Percentiles rank a stretch among this genome's conserved stretches.
phyloP scores from a whole-genome alignment of 352 stramenopile species.

The Phytophthora capsici region DNA sequence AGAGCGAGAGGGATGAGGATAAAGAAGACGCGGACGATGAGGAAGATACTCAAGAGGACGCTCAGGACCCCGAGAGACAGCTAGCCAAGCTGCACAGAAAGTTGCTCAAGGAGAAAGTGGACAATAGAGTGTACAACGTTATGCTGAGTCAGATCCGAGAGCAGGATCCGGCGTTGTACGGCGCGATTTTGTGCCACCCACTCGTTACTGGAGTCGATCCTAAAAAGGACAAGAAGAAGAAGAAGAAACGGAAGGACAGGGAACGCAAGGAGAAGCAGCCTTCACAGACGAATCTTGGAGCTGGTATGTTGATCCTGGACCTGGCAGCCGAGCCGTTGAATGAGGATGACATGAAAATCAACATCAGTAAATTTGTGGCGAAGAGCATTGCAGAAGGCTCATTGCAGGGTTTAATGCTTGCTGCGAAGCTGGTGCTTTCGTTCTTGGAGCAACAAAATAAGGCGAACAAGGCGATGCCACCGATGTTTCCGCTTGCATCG shows the following conservation, averaged over 20 bases:
- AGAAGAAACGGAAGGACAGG: conserved; percentile 86
- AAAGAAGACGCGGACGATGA: conserved; percentile 60
- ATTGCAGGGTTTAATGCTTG: conserved; percentile 76
- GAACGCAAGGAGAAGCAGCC: conserved; percentile 77
- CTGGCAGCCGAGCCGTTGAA: conserved; percentile 62
- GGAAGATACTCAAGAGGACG: conserved; percentile 58
- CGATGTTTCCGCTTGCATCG: conserved; percentile 60
- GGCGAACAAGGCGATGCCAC: conserved; percentile 9
- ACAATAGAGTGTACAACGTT: conserved; percentile 77
- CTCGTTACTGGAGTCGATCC: conserved; percentile 80
- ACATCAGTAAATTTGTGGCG: conserved; percentile 80
- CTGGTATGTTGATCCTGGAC: conserved; percentile 76
- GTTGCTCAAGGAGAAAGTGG: conserved; percentile 72
- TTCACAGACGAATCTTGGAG: conserved; percentile 36
- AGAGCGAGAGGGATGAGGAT: conserved; percentile 74
- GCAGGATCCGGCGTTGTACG: conserved; percentile 81
- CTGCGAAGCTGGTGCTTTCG: conserved; percentile 71
- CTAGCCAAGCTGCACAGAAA: conserved; percentile 56
- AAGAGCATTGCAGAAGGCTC: conserved; percentile 79
- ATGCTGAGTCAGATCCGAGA: conserved; percentile 85
- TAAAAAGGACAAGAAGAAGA: conserved; percentile 85
- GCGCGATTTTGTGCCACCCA: conserved; percentile 84
- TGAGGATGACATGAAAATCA: conserved; percentile 60
- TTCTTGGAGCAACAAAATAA: conserved; percentile 43
- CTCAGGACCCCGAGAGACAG: conserved; percentile 49